Base-by-base conservation (phyloP, 768 basidiomycete genomes). In the Lyophyllum shimeji region DNA sequence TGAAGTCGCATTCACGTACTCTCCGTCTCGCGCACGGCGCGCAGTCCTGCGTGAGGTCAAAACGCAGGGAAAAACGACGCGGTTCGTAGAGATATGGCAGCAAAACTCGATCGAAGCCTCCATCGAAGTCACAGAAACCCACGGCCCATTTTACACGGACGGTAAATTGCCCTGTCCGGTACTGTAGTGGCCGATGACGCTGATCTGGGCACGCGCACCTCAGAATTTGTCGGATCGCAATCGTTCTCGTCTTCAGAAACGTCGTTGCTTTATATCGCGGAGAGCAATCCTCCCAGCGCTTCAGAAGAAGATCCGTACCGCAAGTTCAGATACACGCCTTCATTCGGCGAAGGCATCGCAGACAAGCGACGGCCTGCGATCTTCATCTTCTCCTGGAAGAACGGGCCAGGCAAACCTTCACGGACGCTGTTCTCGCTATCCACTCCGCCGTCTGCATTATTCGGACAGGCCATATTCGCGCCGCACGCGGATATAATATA, bases 121-220 rank as follows among this genome's bases (percentile, higher is more conserved):
- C 0, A 62, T 79, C 27, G 83, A 88, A 33, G 85, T 88, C 17
- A 82, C 84, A 1, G 77, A 82, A 24, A 61, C 63, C 3, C 86
- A 89, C 55, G 82, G 79, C 0, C 74, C 76, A 9, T 88, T 86
- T 59, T 85, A 86, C 60, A 71, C 79, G 3, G 86, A 90, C 60
- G 85, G 87, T 85, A 56, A 55, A 66, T 56, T 37, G 6, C 34
- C 9, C 9, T 29, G 9, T 29, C 29, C n/a, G n/a, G 31, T 33
- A 37, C 15, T 13, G 12, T 37, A 37, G 15, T 11, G 3, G 6
- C 34, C 15, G 7, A 18, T 33, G 2, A 5, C 13, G 13, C 1
- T 40, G 13, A 21, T n/a, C n/a, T 1, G 48, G 29, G 55, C 45
- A 20, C 15, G 18, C 17, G 5, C 24, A 44, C 33, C n/a, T 12